phyloP scores from a whole-genome alignment of 352 stramenopile species.

The Aphanomyces stellatus region DNA sequence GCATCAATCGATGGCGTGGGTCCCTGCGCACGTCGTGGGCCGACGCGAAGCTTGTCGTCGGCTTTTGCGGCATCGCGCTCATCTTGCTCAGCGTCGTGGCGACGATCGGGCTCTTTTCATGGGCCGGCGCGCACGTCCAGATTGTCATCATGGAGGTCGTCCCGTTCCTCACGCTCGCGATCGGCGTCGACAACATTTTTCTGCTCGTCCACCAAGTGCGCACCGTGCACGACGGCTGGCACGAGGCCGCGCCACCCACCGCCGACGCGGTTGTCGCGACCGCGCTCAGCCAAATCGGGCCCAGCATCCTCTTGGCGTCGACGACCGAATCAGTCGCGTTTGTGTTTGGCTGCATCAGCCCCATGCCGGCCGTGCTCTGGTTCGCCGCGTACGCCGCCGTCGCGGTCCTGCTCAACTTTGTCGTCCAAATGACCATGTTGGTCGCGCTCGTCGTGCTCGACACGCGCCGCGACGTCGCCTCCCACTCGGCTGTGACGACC shows the following conservation, averaged over 20 bases:
- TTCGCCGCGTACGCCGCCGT: slow-evolving; percentile 44
- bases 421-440: slow-evolving; percentile 60
- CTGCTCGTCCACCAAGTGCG: slow-evolving; percentile 49
- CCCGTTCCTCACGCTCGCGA: slow-evolving; percentile 52
- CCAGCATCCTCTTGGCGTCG: slow-evolving; percentile 47
- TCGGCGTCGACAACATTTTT: slow-evolving; percentile 68
- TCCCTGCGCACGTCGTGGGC: too few relatives aligned
- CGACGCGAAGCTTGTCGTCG: slow-evolving; percentile 49
- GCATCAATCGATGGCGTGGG: slow-evolving; percentile 62
- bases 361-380: slow-evolving; percentile 56
- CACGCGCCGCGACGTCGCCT: slow-evolving; percentile 48
- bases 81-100: slow-evolving; percentile 50
- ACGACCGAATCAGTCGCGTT: slow-evolving; percentile 41
- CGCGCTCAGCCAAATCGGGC: slow-evolving; percentile 44
- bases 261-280: slow-evolving; percentile 41
- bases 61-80: slow-evolving; percentile 52
- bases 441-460: slow-evolving; percentile 50
- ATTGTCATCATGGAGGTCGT: slow-evolving; percentile 60
- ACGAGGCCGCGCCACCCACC: slow-evolving; percentile 34
- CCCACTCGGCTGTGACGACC: neutral
- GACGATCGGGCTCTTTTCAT: slow-evolving; percentile 62
- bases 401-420: slow-evolving; percentile 41
- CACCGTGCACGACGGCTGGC: slow-evolving; percentile 37
- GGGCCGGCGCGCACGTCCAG: slow-evolving; percentile 49
- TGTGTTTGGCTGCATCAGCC: slow-evolving; percentile 41